phyloP scores from a whole-genome alignment of 306 rosid genomes.

The Vigna trinervia region DNA sequence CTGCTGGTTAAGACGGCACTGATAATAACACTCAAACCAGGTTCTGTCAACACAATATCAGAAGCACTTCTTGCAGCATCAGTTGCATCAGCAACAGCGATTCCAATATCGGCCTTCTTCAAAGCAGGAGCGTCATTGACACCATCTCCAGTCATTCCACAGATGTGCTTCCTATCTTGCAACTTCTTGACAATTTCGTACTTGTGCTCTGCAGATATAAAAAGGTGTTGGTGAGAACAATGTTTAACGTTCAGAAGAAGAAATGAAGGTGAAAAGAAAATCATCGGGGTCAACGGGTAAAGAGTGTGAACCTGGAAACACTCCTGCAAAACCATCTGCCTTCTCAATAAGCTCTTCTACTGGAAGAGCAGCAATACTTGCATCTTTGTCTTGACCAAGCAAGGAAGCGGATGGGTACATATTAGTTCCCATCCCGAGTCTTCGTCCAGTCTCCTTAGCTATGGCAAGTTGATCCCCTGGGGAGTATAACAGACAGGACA shows the following conservation, averaged over 20 bases:
- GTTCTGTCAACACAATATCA: slow-evolving; percentile 95
- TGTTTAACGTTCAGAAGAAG: background rate
- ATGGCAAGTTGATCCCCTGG: slow-evolving; percentile 99
- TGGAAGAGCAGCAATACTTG: slow-evolving; percentile 82
- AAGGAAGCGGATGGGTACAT: slow-evolving; percentile 97
- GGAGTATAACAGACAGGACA: slow-evolving; percentile 17
- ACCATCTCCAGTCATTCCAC: slow-evolving; percentile 99
- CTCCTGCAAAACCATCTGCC: slow-evolving; percentile 99
- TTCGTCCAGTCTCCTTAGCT: slow-evolving; percentile 95
- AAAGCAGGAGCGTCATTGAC: slow-evolving; percentile 99
- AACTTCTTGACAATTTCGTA: slow-evolving; percentile 95
- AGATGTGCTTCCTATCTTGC: slow-evolving; percentile 95
- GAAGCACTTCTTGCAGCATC: slow-evolving; percentile 99
- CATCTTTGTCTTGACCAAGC: slow-evolving; percentile 94
- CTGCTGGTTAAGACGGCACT: slow-evolving; percentile 98
- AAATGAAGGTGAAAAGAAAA: background rate
- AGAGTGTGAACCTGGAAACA: slow-evolving; percentile 79
- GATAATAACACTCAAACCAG: slow-evolving; percentile 95
- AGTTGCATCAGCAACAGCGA: slow-evolving; percentile 98
- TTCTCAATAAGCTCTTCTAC: slow-evolving; percentile 95
- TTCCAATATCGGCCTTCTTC: slow-evolving; percentile 98
- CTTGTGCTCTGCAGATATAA: slow-evolving; percentile 71
- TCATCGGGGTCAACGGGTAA: background rate
- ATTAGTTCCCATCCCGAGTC: slow-evolving; percentile 99
- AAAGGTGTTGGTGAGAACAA: slow-evolving; percentile 22